Percentiles rank a stretch among this genome's conserved stretches.
Conservation (phyloP, 176 grass and related monocot genomes). For the Raddia guianensis region DNA sequence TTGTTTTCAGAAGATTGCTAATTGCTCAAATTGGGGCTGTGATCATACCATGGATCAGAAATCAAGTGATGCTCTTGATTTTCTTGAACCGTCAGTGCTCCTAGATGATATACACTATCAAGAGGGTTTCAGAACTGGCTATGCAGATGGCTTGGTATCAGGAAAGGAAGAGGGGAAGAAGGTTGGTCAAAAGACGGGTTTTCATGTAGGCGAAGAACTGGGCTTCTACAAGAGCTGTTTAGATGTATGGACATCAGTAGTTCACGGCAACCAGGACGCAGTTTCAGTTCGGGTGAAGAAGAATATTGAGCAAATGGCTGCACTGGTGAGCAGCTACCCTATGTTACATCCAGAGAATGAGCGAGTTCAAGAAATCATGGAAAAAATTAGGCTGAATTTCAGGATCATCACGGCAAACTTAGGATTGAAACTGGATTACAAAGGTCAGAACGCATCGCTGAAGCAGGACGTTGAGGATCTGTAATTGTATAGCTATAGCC, state of each 20-base stretch:
- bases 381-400: constrained; percentile 58
- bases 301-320: constrained; percentile 46
- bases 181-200: constrained; percentile 51
- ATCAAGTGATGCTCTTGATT: constrained; percentile 16
- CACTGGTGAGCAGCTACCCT: constrained; percentile 46
- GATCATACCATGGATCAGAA: constrained; percentile 41
- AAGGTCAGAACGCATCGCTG: constrained; percentile 42
- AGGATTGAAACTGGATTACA: constrained; percentile 55
- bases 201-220: constrained; percentile 56
- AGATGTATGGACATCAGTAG: constrained; percentile 47
- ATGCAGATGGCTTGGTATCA: constrained; percentile 54
- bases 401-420: constrained; percentile 58
- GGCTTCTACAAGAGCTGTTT: constrained; percentile 68
- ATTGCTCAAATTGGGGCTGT: background rate
- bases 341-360: constrained; percentile 61
- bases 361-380: constrained; percentile 46
- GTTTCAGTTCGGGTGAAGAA: constrained; percentile 48
- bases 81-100: constrained; percentile 50
- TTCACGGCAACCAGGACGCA: constrained; percentile 18
- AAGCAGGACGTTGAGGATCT: constrained; percentile 41
- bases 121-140: constrained; percentile 55
- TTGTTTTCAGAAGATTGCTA: background rate
- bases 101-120: constrained; percentile 50
- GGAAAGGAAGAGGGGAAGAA: constrained; percentile 57
- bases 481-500: background rate